These are phyloP conservation scores for Eruca vesicaria DNA, from an alignment of 441 rosid genomes.

Conservation along the genomic window DNA sequence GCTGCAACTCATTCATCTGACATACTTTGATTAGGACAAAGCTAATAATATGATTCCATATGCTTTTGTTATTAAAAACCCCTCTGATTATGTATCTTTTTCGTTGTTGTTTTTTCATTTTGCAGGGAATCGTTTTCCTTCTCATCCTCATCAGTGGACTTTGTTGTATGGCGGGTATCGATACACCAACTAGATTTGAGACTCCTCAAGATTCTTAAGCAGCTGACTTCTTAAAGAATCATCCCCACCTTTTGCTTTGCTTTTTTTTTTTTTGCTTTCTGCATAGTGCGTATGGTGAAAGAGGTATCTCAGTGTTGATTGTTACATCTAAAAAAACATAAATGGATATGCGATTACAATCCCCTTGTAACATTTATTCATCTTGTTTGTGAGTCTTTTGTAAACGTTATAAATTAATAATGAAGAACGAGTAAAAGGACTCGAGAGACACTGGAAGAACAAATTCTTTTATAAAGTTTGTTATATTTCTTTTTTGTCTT, in stretches of 20 bases:
- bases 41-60: neutral
- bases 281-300: constrained; percentile 26
- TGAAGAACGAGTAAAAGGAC: constrained; percentile 29
- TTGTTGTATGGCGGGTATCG: constrained; percentile 97
- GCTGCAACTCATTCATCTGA: neutral
- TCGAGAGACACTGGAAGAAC: constrained; percentile 25
- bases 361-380: constrained; percentile 40
- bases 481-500: constrained; percentile 1
- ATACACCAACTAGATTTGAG: constrained; percentile 90
- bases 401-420: constrained; percentile 40
- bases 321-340: constrained; percentile 21
- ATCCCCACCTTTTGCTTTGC: constrained; percentile 31
- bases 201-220: constrained; percentile 78
- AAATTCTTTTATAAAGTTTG: constrained; percentile 17
- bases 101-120: constrained; percentile 19
- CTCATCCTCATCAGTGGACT: constrained; percentile 86
- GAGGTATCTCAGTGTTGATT: constrained; percentile 25
- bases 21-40: neutral
- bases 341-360: constrained; percentile 16
- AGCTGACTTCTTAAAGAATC: constrained; percentile 19
- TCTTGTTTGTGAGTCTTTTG: constrained; percentile 31
- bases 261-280: constrained; percentile 34
- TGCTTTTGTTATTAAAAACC: neutral
- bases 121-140: constrained; percentile 85
- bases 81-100: constrained; percentile 31